Evolutionary conservation across 306 rosid genomes (phyloP).

Genomic region (Prunus campanulata): DNA sequence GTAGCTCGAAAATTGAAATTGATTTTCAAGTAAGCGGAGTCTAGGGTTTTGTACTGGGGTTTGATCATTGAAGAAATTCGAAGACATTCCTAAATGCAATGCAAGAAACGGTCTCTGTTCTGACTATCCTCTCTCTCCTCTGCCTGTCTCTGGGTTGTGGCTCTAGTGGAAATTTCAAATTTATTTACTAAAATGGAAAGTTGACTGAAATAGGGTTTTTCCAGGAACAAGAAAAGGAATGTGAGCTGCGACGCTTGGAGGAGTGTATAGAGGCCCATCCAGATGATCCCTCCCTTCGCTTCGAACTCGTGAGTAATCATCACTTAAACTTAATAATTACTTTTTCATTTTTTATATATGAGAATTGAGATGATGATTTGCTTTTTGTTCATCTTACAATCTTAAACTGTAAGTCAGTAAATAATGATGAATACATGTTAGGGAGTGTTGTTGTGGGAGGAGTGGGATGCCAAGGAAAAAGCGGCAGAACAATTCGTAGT

Average conservation of each 20-base stretch:
- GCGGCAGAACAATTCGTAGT: conserved; percentile 66
- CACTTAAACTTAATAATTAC: background rate
- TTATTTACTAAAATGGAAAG: background rate
- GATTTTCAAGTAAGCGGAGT: background rate
- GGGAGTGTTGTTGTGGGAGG: conserved; percentile 73
- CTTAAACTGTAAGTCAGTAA: background rate
- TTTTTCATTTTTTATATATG: background rate
- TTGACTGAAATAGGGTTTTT: background rate
- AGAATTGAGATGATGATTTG: background rate
- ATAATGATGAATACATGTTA: background rate
- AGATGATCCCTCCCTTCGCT: conserved; percentile 52
- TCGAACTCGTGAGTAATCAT: conserved; percentile 32
- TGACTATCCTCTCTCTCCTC: background rate
- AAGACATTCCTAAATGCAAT: background rate
- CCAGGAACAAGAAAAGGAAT: conserved; percentile 29
- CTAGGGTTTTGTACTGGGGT: background rate
- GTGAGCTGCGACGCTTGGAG: conserved; percentile 27
- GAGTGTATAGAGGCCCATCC: conserved; percentile 39
- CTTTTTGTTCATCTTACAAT: background rate
- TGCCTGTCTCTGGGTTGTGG: background rate
- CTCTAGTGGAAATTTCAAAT: background rate
- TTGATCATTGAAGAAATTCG: background rate
- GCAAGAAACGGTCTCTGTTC: background rate
- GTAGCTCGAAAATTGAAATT: background rate
- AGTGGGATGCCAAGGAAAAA: conserved; percentile 42